These are phyloP conservation scores for Solanum bukasovii DNA, from an alignment of 257 asterid species.

Conservation along the genomic window DNA sequence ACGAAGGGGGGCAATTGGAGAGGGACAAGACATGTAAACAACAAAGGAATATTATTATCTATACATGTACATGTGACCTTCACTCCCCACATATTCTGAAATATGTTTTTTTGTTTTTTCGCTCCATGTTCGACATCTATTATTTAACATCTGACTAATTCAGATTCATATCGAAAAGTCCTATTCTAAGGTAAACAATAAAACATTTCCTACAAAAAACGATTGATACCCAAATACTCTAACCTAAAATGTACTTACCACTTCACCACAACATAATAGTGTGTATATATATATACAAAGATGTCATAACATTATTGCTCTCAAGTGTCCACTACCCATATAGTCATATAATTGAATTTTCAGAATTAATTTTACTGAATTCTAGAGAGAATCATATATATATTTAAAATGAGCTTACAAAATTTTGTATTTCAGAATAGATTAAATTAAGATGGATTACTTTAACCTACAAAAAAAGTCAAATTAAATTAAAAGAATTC, in stretches of 20 bases:
- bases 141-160: fast-evolving
- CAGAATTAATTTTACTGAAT: too few species aligned
- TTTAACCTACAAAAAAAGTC: too few species aligned
- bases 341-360: too few species aligned
- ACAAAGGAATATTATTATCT: background rate
- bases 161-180: background rate
- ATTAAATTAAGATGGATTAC: too few species aligned
- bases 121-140: fast-evolving
- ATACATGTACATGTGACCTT: background rate
- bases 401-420: too few species aligned
- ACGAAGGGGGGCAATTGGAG: background rate
- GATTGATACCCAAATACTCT: fast-evolving
- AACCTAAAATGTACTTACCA: background rate
- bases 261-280: too few species aligned
- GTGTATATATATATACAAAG: too few species aligned
- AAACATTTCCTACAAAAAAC: background rate
- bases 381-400: too few species aligned
- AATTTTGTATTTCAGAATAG: too few species aligned
- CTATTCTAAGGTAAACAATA: fast-evolving
- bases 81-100: background rate
- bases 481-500: too few species aligned
- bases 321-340: too few species aligned
- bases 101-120: background rate
- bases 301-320: too few species aligned
- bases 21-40: conserved; percentile 1